Percentiles rank a stretch among this genome's conserved stretches.
Conservation (phyloP, 2,329 filamentous ascomycete species). For the Sporothrix brunneoviolacea region DNA sequence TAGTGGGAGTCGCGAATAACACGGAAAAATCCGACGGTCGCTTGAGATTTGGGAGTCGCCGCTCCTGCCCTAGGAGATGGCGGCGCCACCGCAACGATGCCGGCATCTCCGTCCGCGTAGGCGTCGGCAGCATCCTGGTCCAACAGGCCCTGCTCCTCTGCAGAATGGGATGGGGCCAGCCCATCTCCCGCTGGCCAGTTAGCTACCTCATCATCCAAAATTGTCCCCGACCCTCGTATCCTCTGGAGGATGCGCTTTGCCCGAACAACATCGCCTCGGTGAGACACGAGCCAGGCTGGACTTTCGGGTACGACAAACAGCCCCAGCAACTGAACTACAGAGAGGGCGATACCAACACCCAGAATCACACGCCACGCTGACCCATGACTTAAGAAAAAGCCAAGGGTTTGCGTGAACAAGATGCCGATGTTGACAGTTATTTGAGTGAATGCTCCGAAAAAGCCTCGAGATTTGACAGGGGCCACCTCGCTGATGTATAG, state of each 20-base stretch:
- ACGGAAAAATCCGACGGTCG: conserved; percentile 52
- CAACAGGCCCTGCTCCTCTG: conserved; percentile 67
- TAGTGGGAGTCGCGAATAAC: conserved; percentile 63
- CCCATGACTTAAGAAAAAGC: conserved; percentile 78
- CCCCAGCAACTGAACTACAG: conserved; percentile 58
- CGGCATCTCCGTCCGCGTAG: conserved; percentile 20
- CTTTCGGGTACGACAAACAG: conserved; percentile 79
- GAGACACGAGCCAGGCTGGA: conserved; percentile 73
- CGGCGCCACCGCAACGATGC: conserved; percentile 18
- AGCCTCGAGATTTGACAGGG: conserved; percentile 64
- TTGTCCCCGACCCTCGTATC: conserved; percentile 62
- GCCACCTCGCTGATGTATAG: conserved; percentile 92
- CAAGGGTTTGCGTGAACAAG: conserved; percentile 71
- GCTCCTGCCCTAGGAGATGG: neutral
- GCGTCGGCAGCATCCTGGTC: conserved; percentile 20
- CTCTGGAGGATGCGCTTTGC: conserved; percentile 65
- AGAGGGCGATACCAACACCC: conserved; percentile 63
- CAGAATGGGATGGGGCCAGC: conserved; percentile 11
- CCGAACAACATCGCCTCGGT: conserved; percentile 49
- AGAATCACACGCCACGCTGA: conserved; percentile 80
- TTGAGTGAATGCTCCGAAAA: conserved; percentile 82
- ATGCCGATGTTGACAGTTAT: conserved; percentile 93
- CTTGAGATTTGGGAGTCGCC: conserved; percentile 18
- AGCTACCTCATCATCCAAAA: conserved; percentile 68
- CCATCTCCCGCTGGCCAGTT: conserved; percentile 48